A percentile compares a stretch with the other conserved stretches of the same genome.
phyloP scores from a whole-genome alignment of 805 yeast species.

The Kodamaea leandrae region DNA sequence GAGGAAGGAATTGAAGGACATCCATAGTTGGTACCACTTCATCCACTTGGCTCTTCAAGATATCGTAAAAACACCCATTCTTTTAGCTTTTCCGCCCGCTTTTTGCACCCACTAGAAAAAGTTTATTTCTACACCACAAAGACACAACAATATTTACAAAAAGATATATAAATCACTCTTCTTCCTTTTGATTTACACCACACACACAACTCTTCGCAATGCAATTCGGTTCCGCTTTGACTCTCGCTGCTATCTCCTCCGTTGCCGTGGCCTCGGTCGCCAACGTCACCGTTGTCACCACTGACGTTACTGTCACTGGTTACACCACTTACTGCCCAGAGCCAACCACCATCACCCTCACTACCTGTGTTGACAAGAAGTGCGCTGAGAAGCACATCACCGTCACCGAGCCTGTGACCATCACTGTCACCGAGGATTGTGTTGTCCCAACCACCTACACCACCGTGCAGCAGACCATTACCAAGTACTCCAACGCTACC shows the following conservation, averaged over 20 bases:
- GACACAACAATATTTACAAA: too few relatives aligned
- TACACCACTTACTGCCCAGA: conserved; percentile 27
- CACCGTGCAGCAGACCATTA: not conserved
- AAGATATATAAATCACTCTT: too few relatives aligned
- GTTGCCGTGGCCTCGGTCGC: conserved; percentile 6
- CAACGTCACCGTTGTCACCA: conserved; percentile 22
- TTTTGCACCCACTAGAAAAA: too few relatives aligned
- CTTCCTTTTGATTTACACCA: too few relatives aligned
- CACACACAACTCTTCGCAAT: too few relatives aligned
- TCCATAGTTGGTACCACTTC: too few relatives aligned
- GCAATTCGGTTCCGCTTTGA: conserved; percentile 7
- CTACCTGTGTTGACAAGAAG: conserved; percentile 16
- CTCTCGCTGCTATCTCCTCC: conserved; percentile 9
- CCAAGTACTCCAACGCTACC: not conserved
- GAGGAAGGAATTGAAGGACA: too few relatives aligned
- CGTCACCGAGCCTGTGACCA: conserved; percentile 21
- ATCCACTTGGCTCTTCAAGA: too few relatives aligned
- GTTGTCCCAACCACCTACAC: conserved; percentile 19
- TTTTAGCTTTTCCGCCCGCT: too few relatives aligned
- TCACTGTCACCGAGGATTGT: conserved; percentile 20
- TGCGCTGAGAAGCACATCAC: conserved; percentile 21
- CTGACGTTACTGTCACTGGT: conserved; percentile 21
- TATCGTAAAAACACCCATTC: too few relatives aligned
- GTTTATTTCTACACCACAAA: too few relatives aligned
- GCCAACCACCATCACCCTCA: conserved; percentile 21